Conservation (phyloP, 768 basidiomycete genomes). For the Hypsizygus marmoreus region DNA sequence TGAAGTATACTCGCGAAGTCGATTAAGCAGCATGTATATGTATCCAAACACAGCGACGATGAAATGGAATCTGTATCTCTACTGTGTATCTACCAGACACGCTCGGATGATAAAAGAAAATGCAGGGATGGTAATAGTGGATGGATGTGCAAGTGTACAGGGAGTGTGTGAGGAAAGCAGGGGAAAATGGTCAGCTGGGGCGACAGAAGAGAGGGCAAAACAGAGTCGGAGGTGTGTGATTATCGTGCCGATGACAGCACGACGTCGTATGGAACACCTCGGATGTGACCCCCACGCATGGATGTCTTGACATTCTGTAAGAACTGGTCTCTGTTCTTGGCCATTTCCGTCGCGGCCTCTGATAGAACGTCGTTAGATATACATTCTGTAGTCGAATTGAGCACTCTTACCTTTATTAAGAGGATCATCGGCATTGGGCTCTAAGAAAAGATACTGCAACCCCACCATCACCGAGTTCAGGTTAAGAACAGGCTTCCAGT, state of each 20-base stretch:
- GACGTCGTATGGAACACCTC: conserved; percentile 77
- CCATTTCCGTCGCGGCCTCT: conserved; percentile 97
- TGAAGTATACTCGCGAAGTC: conserved; percentile 14
- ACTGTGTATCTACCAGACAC: conserved; percentile 35
- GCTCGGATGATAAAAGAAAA: conserved; percentile 19
- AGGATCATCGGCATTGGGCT: conserved; percentile 98
- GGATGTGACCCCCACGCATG: conserved; percentile 81
- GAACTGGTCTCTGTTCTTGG: conserved; percentile 85
- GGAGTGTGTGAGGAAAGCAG: conserved; percentile 28
- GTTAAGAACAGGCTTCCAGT: conserved; percentile 99
- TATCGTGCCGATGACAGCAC: conserved; percentile 62
- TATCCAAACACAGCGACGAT: conserved; percentile 23
- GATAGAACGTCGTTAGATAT: conserved; percentile 19
- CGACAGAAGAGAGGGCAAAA: conserved; percentile 19
- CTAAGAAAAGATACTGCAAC: conserved; percentile 95
- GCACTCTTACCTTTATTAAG: conserved; percentile 90
- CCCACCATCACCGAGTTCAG: conserved; percentile 98
- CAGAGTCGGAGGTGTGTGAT: conserved; percentile 17
- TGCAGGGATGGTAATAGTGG: conserved; percentile 30
- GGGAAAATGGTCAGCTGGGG: no score
- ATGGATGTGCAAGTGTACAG: conserved; percentile 32
- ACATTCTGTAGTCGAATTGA: neutral
- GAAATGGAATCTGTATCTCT: conserved; percentile 24
- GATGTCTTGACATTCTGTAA: conserved; percentile 81
- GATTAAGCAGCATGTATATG: conserved; percentile 27